These are phyloP conservation scores for Anaeromyces robustus DNA, from an alignment of 192 early-diverging fungal genomes.

Conservation along the genomic window DNA sequence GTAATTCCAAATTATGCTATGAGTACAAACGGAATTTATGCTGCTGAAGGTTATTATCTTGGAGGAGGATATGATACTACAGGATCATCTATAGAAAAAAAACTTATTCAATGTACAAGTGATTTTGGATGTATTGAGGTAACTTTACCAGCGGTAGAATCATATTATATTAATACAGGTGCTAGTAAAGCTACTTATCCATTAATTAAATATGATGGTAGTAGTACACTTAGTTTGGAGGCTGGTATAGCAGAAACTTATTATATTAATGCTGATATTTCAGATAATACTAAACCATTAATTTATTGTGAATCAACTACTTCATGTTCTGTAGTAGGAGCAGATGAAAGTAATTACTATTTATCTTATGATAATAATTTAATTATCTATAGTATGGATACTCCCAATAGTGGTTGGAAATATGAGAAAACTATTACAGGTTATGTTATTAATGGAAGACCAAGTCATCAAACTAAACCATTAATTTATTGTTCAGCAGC, in stretches of 20 bases:
- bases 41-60: neutral
- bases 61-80: neutral
- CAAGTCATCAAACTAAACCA: neutral
- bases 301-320: neutral
- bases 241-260: neutral
- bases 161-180: neutral
- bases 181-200: neutral
- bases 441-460: neutral
- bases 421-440: neutral
- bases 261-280: neutral
- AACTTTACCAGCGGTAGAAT: neutral
- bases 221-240: too few relatives aligned
- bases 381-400: neutral
- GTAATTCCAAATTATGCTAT: neutral
- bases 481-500: neutral
- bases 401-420: too few relatives aligned
- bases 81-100: neutral
- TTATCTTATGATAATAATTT: neutral
- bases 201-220: neutral
- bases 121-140: neutral
- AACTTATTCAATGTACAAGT: neutral
- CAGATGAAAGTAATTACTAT: neutral
- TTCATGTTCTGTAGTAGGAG: neutral
- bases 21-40: neutral
- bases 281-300: neutral